Percentiles rank a stretch among this genome's conserved stretches.
These are phyloP conservation scores for Colletotrichum endophyticum DNA, from an alignment of 2,329 filamentous ascomycete species.

Conservation along the genomic window DNA sequence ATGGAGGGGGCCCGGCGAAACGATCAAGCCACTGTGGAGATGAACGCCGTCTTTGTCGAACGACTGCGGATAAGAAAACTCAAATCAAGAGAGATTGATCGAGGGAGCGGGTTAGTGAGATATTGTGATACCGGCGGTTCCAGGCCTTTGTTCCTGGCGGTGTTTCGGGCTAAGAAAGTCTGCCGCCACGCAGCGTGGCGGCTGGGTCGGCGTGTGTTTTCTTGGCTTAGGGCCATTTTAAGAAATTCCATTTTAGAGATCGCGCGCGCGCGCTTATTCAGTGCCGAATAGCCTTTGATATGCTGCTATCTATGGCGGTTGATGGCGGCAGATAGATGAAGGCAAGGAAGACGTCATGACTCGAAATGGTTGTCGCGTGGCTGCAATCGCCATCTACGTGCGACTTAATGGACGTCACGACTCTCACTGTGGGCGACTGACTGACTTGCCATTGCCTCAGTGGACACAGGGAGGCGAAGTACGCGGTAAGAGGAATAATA, in stretches of 20 bases:
- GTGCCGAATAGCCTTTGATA: not conserved
- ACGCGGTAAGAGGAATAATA: not conserved
- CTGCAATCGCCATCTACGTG: not conserved
- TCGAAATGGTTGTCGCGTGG: not conserved
- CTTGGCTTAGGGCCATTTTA: not conserved
- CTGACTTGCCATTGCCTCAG: not conserved
- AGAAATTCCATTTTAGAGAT: not conserved
- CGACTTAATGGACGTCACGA: not conserved
- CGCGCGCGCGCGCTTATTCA: not conserved
- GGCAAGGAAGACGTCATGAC: not conserved
- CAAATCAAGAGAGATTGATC: not conserved
- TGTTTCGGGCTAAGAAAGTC: constrained; percentile 9
- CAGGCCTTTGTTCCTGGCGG: not conserved
- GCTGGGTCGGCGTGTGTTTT: not conserved
- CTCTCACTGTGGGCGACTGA: not conserved
- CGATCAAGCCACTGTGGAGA: not conserved
- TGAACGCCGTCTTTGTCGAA: not conserved
- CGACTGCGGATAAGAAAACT: not conserved
- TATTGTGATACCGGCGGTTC: not conserved
- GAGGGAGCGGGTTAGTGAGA: not conserved
- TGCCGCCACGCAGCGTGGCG: not conserved
- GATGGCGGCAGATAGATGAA: not conserved
- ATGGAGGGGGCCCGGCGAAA: not conserved
- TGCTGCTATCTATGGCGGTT: not conserved
- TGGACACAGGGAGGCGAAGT: not conserved